phyloP scores from a whole-genome alignment of 768 basidiomycete genomes.

The Leccinum ochraceum region DNA sequence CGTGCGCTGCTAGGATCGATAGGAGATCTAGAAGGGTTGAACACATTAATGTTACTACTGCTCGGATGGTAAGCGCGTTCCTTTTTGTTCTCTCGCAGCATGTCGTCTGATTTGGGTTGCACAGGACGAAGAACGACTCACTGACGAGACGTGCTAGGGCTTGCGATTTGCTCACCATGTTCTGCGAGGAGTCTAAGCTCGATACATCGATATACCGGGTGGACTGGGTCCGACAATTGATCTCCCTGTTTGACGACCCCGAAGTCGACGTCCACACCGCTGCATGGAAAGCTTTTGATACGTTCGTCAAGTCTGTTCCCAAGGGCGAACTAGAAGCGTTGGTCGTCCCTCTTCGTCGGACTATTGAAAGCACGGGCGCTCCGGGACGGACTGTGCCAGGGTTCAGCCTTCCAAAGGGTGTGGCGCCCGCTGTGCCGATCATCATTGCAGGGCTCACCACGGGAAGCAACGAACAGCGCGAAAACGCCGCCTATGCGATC shows the following conservation, averaged over 20 bases:
- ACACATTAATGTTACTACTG: constrained; percentile 84
- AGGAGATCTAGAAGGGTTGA: constrained; percentile 82
- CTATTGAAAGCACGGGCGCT: constrained; percentile 81
- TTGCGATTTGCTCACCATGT: constrained; percentile 73
- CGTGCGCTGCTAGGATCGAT: constrained; percentile 77
- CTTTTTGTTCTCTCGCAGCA: background rate
- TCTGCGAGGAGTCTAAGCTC: constrained; percentile 81
- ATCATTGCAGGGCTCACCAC: constrained; percentile 91
- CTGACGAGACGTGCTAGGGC: constrained; percentile 76
- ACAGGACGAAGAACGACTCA: constrained; percentile 77
- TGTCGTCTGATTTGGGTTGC: background rate
- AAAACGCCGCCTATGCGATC: constrained; percentile 94
- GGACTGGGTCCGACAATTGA: constrained; percentile 92
- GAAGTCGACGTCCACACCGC: constrained; percentile 75
- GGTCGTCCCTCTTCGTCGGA: constrained; percentile 85
- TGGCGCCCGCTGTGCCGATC: constrained; percentile 81
- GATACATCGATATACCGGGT: constrained; percentile 85
- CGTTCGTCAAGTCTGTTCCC: constrained; percentile 84
- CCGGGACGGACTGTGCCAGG: constrained; percentile 81
- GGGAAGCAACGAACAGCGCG: constrained; percentile 92
- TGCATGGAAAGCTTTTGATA: constrained; percentile 81
- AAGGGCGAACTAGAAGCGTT: constrained; percentile 93
- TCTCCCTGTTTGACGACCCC: constrained; percentile 79
- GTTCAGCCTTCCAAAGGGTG: constrained; percentile 81
- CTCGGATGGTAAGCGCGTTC: constrained; percentile 73